Percentiles rank a stretch among this genome's conserved stretches.
These are phyloP conservation scores for Phytophthora chlamydospora DNA, from an alignment of 352 stramenopile genomes.

Conservation along the genomic window DNA sequence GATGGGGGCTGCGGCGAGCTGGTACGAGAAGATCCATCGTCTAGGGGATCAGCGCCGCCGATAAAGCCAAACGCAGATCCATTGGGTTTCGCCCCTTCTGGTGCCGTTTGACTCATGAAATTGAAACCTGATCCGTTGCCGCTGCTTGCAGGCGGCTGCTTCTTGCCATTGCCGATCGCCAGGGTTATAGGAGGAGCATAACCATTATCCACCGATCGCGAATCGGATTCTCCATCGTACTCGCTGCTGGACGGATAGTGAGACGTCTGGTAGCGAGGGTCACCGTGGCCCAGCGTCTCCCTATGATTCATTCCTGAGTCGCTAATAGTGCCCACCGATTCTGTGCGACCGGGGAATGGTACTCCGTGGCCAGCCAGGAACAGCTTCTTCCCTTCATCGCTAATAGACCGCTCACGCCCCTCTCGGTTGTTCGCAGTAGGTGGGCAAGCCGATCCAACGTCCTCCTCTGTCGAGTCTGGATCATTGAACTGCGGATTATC, in stretches of 20 bases:
- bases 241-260: constrained; percentile 62
- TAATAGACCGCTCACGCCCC: constrained; percentile 74
- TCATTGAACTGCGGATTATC: constrained; percentile 82
- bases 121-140: constrained; percentile 38
- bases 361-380: constrained; percentile 66
- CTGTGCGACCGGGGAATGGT: constrained; percentile 23
- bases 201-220: constrained; percentile 52
- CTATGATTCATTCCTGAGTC: constrained; percentile 34
- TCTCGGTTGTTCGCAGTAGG: constrained; percentile 74
- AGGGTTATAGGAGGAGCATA: constrained; percentile 48
- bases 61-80: constrained; percentile 87
- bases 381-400: constrained; percentile 86
- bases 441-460: constrained; percentile 56
- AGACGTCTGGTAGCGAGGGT: constrained; percentile 47
- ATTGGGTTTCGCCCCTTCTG: constrained; percentile 24
- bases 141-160: constrained; percentile 28
- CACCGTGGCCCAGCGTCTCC: constrained; percentile 40
- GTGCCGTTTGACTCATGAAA: constrained; percentile 31
- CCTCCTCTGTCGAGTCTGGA: constrained; percentile 60
- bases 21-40: constrained; percentile 52
- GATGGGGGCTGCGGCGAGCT: constrained; percentile 43
- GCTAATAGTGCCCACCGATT: constrained; percentile 39
- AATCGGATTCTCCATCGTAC: constrained; percentile 58
- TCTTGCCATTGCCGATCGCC: constrained; percentile 31
- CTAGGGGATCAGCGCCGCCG: constrained; percentile 42